Base-by-base conservation (phyloP, 2,329 filamentous ascomycete species). In the Fusarium sp. region DNA sequence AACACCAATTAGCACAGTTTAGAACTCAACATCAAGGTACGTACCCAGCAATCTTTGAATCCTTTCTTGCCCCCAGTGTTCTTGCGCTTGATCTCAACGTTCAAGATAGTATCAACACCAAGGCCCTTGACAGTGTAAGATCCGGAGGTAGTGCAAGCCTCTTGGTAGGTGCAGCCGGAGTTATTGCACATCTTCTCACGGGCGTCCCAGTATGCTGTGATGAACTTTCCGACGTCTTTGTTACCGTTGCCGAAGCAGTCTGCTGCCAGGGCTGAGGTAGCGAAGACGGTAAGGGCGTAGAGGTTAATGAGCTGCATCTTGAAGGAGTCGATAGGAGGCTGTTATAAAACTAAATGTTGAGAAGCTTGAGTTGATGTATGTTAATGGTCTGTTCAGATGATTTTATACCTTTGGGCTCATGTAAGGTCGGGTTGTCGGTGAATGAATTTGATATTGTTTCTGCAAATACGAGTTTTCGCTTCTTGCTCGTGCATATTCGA, bases 21-120 rank as follows among this genome's bases (percentile, higher is more conserved):
- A 27, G 3, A n/a, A 33, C 8, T 3, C 3, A 20, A 36, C 4
- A 2, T 12, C 3, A 4, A 13, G 6, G n/a, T 36, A 52, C 68
- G 5, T 62, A 72, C 70, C 70, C 65, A 72, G 29, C 68, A 72
- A 6, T 72, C 68, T 25, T 64, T 53, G 45, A 71, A 72, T 17
- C 70, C 70, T n/a, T 71, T 72, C 14, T 65, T 57, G 9, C 44
- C 29, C 4, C 68, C 60, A 2, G 60, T 69, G 13, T 68, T 52
- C 59, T 72, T 72, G 11, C 68, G 61, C 20, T 38, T 50, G 4
- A 72, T 41, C 9, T 57, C 42, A 8, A 72, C 68, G 5, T 56
- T 72, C 3, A 52, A 5, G 49, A 72, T 41, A 8, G 56, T 69
- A 31, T 52, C 31, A 11, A 25, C n/a, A 2, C 47, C 47, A 12